Evolutionary conservation across 2,329 filamentous ascomycete species (phyloP).

Genomic region (Fusarium ramigenum): DNA sequence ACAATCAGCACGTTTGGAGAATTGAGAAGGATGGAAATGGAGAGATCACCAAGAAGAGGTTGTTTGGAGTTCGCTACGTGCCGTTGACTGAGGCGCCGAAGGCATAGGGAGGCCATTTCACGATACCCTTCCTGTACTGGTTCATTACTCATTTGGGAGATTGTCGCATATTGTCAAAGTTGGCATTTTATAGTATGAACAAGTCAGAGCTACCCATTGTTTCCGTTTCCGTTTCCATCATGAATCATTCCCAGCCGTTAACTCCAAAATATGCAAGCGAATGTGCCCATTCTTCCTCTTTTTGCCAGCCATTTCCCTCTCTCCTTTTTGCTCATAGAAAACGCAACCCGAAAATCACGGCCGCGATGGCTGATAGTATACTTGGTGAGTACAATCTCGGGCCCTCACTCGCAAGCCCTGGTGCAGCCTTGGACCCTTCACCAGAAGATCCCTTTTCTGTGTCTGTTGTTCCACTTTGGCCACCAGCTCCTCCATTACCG

Average conservation of each 20-base stretch:
- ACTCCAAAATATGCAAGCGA: constrained; percentile 2
- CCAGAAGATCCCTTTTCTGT: neutral
- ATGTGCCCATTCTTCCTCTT: neutral
- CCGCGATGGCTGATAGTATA: constrained; percentile 20
- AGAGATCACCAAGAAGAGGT: constrained; percentile 65
- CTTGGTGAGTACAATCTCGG: constrained; percentile 13
- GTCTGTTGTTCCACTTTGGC: neutral
- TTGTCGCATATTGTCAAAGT: neutral
- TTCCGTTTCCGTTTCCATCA: neutral
- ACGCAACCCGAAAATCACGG: constrained; percentile 26
- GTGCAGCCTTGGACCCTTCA: constrained; percentile 1
- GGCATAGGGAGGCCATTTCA: neutral
- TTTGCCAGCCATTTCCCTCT: neutral
- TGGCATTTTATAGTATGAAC: neutral
- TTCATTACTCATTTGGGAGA: neutral
- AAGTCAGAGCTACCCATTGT: neutral
- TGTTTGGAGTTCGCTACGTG: constrained; percentile 80
- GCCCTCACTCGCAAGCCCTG: constrained; percentile 15
- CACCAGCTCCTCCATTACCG: neutral
- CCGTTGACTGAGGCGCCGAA: constrained; percentile 76
- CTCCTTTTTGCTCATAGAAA: neutral
- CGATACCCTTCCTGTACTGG: neutral
- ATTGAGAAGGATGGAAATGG: constrained; percentile 77
- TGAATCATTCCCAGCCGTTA: neutral
- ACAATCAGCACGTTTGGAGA: constrained; percentile 74